phyloP scores from a whole-genome alignment of 805 yeast species.

The Dipodascus geniculatus region DNA sequence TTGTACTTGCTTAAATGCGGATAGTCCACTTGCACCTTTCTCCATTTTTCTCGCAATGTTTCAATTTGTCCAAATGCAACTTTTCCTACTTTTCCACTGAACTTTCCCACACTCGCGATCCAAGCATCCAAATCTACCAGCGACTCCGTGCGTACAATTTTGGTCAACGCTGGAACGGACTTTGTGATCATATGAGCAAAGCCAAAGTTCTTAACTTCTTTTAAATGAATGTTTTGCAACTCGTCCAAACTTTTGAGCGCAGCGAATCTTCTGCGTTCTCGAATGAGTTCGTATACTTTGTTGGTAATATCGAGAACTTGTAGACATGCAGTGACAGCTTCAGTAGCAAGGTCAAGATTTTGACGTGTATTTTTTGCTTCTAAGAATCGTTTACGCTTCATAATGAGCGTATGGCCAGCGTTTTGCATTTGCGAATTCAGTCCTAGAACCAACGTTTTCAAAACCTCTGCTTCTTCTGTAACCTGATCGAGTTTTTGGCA shows the following conservation, averaged over 20 bases:
- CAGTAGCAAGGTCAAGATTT: constrained; percentile 61
- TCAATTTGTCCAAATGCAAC: constrained; percentile 42
- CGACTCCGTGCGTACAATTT: constrained; percentile 63
- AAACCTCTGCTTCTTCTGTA: not conserved
- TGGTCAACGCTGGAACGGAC: constrained; percentile 65
- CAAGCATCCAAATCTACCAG: constrained; percentile 50
- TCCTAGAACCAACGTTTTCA: not conserved
- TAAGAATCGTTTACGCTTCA: constrained; percentile 43
- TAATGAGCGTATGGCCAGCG: not conserved
- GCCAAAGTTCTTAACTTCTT: constrained; percentile 54
- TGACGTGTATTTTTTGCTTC: constrained; percentile 50
- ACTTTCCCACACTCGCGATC: constrained; percentile 32
- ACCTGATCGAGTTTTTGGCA: not conserved
- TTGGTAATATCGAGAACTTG: constrained; percentile 80
- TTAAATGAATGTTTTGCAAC: constrained; percentile 54
- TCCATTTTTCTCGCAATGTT: constrained; percentile 51
- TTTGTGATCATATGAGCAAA: constrained; percentile 63
- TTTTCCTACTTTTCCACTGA: constrained; percentile 41
- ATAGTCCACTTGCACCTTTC: constrained; percentile 32
- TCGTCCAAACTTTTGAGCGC: constrained; percentile 78
- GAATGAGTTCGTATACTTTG: constrained; percentile 70
- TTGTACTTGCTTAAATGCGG: constrained; percentile 42
- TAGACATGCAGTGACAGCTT: constrained; percentile 58
- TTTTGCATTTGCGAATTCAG: not conserved
- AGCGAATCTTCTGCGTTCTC: constrained; percentile 64